These are phyloP conservation scores for Gynostemma pentaphyllum DNA, from an alignment of 306 rosid genomes.

Conservation along the genomic window DNA sequence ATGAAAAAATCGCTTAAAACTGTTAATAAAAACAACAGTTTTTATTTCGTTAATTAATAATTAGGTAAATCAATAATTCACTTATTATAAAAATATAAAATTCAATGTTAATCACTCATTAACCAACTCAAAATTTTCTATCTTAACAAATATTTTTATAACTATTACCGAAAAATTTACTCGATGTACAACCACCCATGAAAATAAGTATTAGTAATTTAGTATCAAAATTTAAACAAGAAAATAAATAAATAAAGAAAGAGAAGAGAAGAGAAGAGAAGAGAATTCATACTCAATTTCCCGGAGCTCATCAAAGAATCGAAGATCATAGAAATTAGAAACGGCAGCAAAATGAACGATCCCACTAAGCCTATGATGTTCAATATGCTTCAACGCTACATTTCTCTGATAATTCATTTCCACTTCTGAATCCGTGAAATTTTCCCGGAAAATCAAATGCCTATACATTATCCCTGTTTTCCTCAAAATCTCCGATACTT, in stretches of 20 bases:
- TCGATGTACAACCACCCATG: no score
- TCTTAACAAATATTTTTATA: no score
- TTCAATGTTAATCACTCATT: no score
- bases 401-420: constrained; percentile 84
- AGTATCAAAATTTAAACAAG: not conserved
- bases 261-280: not conserved
- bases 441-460: constrained; percentile 65
- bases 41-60: no score
- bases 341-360: constrained; percentile 91
- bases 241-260: not conserved
- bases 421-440: constrained; percentile 62
- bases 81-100: no score
- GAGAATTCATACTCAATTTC: constrained; percentile 53
- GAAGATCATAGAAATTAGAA: constrained; percentile 74
- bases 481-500: constrained; percentile 42
- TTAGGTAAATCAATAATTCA: no score
- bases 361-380: constrained; percentile 69
- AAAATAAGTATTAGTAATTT: no score
- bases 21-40: no score
- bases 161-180: no score
- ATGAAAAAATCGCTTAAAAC: no score
- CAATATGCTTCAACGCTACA: constrained; percentile 77
- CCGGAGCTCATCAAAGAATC: constrained; percentile 74
- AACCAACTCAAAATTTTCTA: no score
- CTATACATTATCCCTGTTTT: constrained; percentile 82